phyloP scores from a whole-genome alignment of 2,329 filamentous ascomycete genomes.

The Beauveria sp. region DNA sequence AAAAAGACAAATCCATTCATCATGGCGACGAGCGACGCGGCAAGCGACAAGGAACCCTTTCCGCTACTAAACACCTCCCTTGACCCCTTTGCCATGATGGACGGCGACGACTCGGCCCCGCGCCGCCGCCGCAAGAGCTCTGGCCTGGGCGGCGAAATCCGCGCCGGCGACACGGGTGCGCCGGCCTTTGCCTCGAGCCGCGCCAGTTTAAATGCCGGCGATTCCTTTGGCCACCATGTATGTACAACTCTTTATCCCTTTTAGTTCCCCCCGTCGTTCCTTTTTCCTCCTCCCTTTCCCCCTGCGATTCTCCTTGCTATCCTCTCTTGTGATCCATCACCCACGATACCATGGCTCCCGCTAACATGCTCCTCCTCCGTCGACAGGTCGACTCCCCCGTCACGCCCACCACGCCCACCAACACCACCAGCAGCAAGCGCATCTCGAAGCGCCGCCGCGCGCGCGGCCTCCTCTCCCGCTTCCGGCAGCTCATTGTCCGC shows the following conservation, averaged over 20 bases:
- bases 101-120: conserved; percentile 24
- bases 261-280: neutral
- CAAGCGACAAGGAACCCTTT: conserved; percentile 38
- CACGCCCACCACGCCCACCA: conserved; percentile 3
- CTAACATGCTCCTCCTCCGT: neutral
- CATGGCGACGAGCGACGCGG: conserved; percentile 6
- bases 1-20: neutral
- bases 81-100: conserved; percentile 33
- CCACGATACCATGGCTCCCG: neutral
- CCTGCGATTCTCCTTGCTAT: neutral
- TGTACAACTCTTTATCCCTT: neutral
- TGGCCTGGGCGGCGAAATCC: conserved; percentile 44
- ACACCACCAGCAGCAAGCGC: conserved; percentile 27
- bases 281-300: neutral
- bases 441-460: conserved; percentile 48
- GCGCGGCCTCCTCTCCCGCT: conserved; percentile 36
- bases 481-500: conserved; percentile 50
- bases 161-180: conserved; percentile 47
- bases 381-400: conserved; percentile 14
- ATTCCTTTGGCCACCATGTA: conserved; percentile 3
- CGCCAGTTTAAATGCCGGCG: conserved; percentile 32
- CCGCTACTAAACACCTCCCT: conserved; percentile 44
- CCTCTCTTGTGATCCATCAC: neutral
- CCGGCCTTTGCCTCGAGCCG: conserved; percentile 46
- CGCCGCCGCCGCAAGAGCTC: conserved; percentile 50